Evolutionary conservation across 352 stramenopile genomes (phyloP).

Genomic region (Halophytophthora polymorphica): DNA sequence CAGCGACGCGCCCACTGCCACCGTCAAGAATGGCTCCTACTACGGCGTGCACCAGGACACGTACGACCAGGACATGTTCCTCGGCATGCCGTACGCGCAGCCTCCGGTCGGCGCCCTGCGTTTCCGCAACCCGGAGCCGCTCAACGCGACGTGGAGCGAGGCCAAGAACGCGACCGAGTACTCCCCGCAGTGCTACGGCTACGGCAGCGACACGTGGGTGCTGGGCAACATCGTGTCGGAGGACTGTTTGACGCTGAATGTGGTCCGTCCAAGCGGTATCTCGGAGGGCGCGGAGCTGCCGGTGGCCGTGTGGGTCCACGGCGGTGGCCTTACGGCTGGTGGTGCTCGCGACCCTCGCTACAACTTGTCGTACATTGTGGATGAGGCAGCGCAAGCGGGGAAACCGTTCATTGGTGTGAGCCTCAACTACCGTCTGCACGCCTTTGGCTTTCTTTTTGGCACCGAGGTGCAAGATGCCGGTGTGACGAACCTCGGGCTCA

Average conservation of each 20-base stretch:
- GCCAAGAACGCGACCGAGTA: constrained; percentile 32
- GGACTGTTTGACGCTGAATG: constrained; percentile 88
- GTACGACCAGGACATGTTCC: constrained; percentile 26
- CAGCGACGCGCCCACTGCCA: constrained; percentile 10
- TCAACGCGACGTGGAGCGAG: constrained; percentile 20
- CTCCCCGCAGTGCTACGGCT: constrained; percentile 35
- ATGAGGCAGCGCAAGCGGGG: constrained; percentile 14
- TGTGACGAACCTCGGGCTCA: constrained; percentile 78
- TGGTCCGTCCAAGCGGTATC: constrained; percentile 43
- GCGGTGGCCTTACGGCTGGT: constrained; percentile 19
- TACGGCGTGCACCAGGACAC: constrained; percentile 17
- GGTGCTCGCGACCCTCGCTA: constrained; percentile 23
- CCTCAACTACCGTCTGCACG: constrained; percentile 36
- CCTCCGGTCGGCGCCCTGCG: constrained; percentile 23
- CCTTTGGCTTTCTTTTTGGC: constrained; percentile 31
- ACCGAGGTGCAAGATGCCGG: constrained; percentile 36
- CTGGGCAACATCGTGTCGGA: constrained; percentile 35
- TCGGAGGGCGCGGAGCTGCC: constrained; percentile 12
- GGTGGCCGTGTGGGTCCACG: constrained; percentile 25
- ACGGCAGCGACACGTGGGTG: constrained; percentile 20
- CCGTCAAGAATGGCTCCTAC: constrained; percentile 23
- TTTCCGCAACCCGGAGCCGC: constrained; percentile 17
- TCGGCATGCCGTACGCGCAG: constrained; percentile 30
- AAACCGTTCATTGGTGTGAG: constrained; percentile 35
- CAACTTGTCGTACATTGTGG: constrained; percentile 30